Conservation (phyloP, 768 basidiomycete species). For the Lactarius trivialis region DNA sequence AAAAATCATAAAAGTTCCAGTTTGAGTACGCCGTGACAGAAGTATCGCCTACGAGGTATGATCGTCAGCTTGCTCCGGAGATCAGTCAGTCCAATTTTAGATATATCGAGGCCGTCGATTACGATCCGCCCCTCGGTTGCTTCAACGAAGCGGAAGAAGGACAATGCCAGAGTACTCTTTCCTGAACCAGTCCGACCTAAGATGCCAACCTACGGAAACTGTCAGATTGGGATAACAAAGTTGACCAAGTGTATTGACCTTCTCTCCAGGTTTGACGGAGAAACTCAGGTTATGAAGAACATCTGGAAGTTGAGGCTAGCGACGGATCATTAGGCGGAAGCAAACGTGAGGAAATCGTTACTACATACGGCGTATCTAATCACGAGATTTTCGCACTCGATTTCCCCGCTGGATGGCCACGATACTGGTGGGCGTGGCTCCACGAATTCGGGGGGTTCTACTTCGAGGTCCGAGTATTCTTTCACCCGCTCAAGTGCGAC, state of each 20-base stretch:
- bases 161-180: slow-evolving; percentile 76
- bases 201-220: slow-evolving; percentile 49
- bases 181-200: slow-evolving; percentile 62
- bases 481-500: slow-evolving; percentile 86
- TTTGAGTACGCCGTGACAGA: neutral
- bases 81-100: slow-evolving; percentile 74
- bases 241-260: slow-evolving; percentile 40
- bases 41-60: slow-evolving; percentile 51
- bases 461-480: slow-evolving; percentile 75
- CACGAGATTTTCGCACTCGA: slow-evolving; percentile 67
- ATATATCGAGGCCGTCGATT: slow-evolving; percentile 75
- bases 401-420: slow-evolving; percentile 71
- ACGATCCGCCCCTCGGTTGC: slow-evolving; percentile 67
- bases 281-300: slow-evolving; percentile 80
- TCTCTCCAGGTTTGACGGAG: slow-evolving; percentile 65
- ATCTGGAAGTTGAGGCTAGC: slow-evolving; percentile 76
- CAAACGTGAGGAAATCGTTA: neutral
- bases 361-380: slow-evolving; percentile 69
- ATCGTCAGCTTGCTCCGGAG: slow-evolving; percentile 72
- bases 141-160: slow-evolving; percentile 90
- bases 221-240: neutral
- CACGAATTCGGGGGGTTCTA: slow-evolving; percentile 77
- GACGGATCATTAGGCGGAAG: slow-evolving; percentile 6
- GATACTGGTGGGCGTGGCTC: slow-evolving; percentile 75
- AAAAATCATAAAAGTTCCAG: slow-evolving; percentile 13